Conservation (phyloP, 2,329 filamentous ascomycete genomes). For the Exophiala viscosa region DNA sequence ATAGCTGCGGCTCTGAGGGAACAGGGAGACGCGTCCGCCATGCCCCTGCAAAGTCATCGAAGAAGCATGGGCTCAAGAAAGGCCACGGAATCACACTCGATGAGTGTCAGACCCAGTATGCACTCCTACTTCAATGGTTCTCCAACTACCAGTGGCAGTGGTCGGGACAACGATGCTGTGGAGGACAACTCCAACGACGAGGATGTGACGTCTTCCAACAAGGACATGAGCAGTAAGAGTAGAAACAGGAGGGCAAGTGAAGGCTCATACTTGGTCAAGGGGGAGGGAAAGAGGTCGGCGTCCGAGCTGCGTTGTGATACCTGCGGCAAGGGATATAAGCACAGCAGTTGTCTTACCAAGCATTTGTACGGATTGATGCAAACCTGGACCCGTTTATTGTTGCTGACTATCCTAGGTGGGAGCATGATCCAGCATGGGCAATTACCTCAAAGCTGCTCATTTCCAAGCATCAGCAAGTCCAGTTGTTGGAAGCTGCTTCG, state of each 20-base stretch:
- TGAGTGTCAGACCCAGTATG: constrained; percentile 40
- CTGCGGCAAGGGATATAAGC: constrained; percentile 99
- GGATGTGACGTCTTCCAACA: constrained; percentile 42
- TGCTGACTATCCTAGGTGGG: constrained; percentile 68
- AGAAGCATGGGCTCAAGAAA: constrained; percentile 67
- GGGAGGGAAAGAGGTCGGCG: constrained; percentile 72
- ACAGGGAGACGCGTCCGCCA: constrained; percentile 57
- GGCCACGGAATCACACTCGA: constrained; percentile 32
- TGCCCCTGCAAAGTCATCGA: constrained; percentile 53
- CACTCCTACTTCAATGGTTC: constrained; percentile 42
- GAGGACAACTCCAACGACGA: constrained; percentile 37
- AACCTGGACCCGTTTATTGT: constrained; percentile 27
- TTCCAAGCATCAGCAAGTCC: constrained; percentile 98
- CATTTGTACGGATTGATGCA: constrained; percentile 78
- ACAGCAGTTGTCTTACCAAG: constrained; percentile 99
- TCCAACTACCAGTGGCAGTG: constrained; percentile 15
- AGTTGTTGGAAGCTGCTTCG: constrained; percentile 93
- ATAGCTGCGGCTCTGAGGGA: constrained; percentile 70
- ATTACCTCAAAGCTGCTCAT: constrained; percentile 96
- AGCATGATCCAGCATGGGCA: constrained; percentile 97
- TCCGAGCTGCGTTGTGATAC: constrained; percentile 92
- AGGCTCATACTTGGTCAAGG: constrained; percentile 75
- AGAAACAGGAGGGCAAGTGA: constrained; percentile 71
- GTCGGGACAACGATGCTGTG: constrained; percentile 39
- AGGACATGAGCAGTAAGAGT: constrained; percentile 49